Evolutionary conservation across 768 basidiomycete genomes (phyloP), one percentile per base, ranked within the genome.

Genomic region (Pisolithus albus): DNA sequence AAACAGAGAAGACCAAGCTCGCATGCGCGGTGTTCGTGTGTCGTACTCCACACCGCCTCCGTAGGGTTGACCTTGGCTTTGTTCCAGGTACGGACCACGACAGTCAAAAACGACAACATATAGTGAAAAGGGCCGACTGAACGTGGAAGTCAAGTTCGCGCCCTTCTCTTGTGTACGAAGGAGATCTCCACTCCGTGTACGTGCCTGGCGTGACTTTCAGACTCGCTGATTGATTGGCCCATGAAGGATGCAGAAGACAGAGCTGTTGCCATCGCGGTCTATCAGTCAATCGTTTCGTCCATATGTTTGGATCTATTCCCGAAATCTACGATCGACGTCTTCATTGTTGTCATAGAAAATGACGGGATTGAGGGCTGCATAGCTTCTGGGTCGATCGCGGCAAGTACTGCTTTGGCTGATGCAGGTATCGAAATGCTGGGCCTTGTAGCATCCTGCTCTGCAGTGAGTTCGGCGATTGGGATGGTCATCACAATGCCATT

Each of bases 131-230:
- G 96, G 95, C 1, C 80, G 79, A 49, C 70, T 99, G 47, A 97
- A 92, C 53, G 88, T 99, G 7, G 94, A 98, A 70, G 90, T 98
- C 47, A 97, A 97, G 69, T 97, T 94, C 61, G 80, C 94, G 2
- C 96, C 96, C 0, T 99, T 95, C 66, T 92, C 96, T 7, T 92
- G 86, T 59, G 68, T 73, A 26, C 77, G 75, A 15, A 75, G 95
- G 58, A 76, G 87, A 63, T 85, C 88, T 7, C 95, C 95, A 0
- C 79, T 95, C 59, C 84, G 88, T 55, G 95, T 95, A 69, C 70
- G 86, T 63, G 4, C 56, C 53, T 49, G 38, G 24, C 26, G 34
- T 40, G 6, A 15, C 18, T 16, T 23, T 19, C 46, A 21, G 16
- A 38, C 46, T 21, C 1, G 34, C 11, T 49, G 47, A 47, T 49